Conservation (phyloP, 2,329 filamentous ascomycete species). For the Colletotrichum graminicola region DNA sequence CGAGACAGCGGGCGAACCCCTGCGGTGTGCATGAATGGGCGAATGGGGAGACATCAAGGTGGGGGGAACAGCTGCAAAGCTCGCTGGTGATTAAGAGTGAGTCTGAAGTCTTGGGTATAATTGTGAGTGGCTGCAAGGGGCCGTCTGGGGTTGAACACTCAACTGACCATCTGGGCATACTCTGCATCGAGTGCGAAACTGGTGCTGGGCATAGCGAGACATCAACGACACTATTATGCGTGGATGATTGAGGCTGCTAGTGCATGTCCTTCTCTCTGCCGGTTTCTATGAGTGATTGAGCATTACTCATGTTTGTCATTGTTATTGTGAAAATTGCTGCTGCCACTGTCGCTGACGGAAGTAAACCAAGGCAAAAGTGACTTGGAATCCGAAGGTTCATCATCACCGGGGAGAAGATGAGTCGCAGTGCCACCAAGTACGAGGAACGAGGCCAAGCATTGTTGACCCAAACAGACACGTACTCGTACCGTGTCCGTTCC, state of each 20-base stretch:
- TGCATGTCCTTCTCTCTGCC: no score
- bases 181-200: not conserved
- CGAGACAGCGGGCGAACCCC: slow-evolving; percentile 17
- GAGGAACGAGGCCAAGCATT: not conserved
- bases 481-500: not conserved
- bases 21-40: slow-evolving; percentile 30
- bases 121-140: slow-evolving; percentile 37
- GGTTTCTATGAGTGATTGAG: not conserved
- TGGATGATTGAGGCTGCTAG: not conserved
- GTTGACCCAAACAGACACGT: not conserved
- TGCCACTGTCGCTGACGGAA: not conserved
- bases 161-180: not conserved
- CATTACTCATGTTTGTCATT: not conserved
- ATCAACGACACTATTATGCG: not conserved
- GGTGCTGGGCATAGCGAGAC: slow-evolving; percentile 2
- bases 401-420: not conserved
- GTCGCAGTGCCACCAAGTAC: not conserved
- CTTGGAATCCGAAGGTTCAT: not conserved
- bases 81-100: slow-evolving; percentile 4
- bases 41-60: slow-evolving; percentile 14
- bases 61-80: not conserved
- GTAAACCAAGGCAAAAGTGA: not conserved
- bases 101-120: slow-evolving; percentile 9
- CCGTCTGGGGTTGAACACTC: slow-evolving; percentile 35
- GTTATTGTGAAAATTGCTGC: not conserved